Evolutionary conservation across 768 basidiomycete genomes (phyloP).

Genomic region (Sarcodon aspratus): DNA sequence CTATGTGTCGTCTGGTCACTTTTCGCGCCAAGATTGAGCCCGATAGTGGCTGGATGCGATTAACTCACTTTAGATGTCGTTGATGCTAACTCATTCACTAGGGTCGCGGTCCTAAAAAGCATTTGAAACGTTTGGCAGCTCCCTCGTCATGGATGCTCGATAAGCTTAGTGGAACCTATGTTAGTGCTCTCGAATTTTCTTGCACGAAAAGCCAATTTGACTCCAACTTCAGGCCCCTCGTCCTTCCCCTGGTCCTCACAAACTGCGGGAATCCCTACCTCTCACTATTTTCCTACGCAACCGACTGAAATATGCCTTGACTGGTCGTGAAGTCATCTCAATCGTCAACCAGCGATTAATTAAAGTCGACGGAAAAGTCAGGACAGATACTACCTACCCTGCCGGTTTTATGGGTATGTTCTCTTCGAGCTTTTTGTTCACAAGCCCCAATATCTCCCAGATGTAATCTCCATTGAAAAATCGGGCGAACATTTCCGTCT

Average conservation of each 20-base stretch:
- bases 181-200: slow-evolving; percentile 27
- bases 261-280: slow-evolving; percentile 96
- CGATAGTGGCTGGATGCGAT: no score
- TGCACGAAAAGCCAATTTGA: background rate
- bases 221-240: slow-evolving; percentile 63
- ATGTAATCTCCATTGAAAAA: slow-evolving; percentile 95
- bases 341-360: slow-evolving; percentile 95
- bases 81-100: slow-evolving; percentile 16
- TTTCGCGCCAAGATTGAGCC: no score
- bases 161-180: slow-evolving; percentile 93
- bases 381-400: slow-evolving; percentile 95
- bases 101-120: slow-evolving; percentile 98
- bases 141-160: slow-evolving; percentile 99
- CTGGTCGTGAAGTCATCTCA: slow-evolving; percentile 87
- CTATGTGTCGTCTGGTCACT: no score
- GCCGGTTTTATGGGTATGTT: slow-evolving; percentile 91
- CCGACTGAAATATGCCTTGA: slow-evolving; percentile 98
- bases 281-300: slow-evolving; percentile 97
- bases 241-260: slow-evolving; percentile 97
- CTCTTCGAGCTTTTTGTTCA: background rate
- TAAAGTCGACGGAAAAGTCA: slow-evolving; percentile 98
- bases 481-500: slow-evolving; percentile 99
- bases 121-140: slow-evolving; percentile 94
- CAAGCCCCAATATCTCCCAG: slow-evolving; percentile 24
- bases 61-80: no score